Evolutionary conservation across 1,139 yeast genomes (phyloP).

Genomic region (Yamadazyma siamensis): DNA sequence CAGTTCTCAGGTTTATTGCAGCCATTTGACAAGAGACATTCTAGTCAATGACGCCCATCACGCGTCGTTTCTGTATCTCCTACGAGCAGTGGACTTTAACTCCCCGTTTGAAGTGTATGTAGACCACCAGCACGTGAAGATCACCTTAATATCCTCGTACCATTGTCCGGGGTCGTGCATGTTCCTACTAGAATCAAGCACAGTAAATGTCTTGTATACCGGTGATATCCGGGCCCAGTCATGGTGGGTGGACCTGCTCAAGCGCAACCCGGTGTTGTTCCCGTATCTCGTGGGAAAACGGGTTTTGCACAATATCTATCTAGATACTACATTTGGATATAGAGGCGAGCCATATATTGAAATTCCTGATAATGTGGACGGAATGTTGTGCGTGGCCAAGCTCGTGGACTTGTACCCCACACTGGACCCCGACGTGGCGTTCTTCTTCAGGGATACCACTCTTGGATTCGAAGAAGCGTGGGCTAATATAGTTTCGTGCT

Average conservation of each 20-base stretch:
- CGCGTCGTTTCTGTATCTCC: slow-evolving; percentile 18
- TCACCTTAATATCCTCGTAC: slow-evolving; percentile 39
- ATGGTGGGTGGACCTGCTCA: slow-evolving; percentile 46
- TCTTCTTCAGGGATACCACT: slow-evolving; percentile 39
- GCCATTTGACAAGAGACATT: slow-evolving; percentile 41
- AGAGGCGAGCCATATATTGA: slow-evolving; percentile 49
- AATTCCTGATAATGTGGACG: slow-evolving; percentile 41
- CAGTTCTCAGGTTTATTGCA: slow-evolving; percentile 47
- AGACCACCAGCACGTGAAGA: slow-evolving; percentile 12
- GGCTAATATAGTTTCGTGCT: slow-evolving; percentile 33
- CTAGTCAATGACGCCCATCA: slow-evolving; percentile 23
- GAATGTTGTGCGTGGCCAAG: slow-evolving; percentile 32
- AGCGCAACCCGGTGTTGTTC: slow-evolving; percentile 35
- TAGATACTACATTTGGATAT: slow-evolving; percentile 56
- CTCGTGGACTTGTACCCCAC: slow-evolving; percentile 41
- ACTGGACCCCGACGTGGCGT: slow-evolving; percentile 35
- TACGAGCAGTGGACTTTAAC: slow-evolving; percentile 22
- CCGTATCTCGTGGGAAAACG: slow-evolving; percentile 40
- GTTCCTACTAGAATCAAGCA: slow-evolving; percentile 44
- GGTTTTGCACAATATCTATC: slow-evolving; percentile 44
- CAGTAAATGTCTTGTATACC: slow-evolving; percentile 43
- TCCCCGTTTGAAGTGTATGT: slow-evolving; percentile 19
- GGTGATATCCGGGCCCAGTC: slow-evolving; percentile 61
- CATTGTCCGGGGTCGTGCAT: slow-evolving; percentile 66
- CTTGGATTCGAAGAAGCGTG: slow-evolving; percentile 60